phyloP scores from a whole-genome alignment of 2,329 filamentous ascomycete genomes.

The Elsinoe necatrix region DNA sequence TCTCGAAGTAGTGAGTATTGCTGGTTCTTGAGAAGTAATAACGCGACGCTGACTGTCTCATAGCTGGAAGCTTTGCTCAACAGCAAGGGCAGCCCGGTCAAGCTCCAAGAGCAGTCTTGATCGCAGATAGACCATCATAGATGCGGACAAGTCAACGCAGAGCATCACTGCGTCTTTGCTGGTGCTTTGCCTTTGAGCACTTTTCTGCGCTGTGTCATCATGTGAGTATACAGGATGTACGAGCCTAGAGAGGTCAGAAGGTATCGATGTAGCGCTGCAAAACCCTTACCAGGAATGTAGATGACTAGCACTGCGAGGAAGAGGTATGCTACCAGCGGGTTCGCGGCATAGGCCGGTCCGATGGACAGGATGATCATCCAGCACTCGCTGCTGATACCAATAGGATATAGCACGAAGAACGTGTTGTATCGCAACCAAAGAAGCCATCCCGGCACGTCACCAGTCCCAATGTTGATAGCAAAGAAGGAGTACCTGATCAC shows the following conservation, averaged over 20 bases:
- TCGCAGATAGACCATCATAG: not conserved
- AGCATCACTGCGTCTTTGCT: constrained; percentile 23
- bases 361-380: constrained; percentile 64
- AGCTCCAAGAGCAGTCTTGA: constrained; percentile 1
- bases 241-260: constrained; percentile 44
- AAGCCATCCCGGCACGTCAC: constrained; percentile 53
- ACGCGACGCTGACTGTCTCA: not conserved
- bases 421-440: constrained; percentile 83
- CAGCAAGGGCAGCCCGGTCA: not conserved
- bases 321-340: constrained; percentile 47
- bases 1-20: constrained; percentile 45
- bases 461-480: constrained; percentile 56
- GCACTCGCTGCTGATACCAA: constrained; percentile 85
- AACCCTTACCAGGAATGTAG: constrained; percentile 67
- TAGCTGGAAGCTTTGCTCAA: constrained; percentile 10
- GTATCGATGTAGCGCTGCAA: not conserved
- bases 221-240: constrained; percentile 84
- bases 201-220: constrained; percentile 84
- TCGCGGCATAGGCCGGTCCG: constrained; percentile 47
- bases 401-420: constrained; percentile 84
- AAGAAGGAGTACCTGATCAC: constrained; percentile 92
- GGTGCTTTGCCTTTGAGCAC: constrained; percentile 57
- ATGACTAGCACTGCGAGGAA: constrained; percentile 59
- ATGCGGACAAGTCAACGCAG: not conserved
- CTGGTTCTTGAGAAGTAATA: not conserved